Base-by-base conservation (phyloP, 371 early-diverging fungal species). In the Apophysomyces ossiformis region DNA sequence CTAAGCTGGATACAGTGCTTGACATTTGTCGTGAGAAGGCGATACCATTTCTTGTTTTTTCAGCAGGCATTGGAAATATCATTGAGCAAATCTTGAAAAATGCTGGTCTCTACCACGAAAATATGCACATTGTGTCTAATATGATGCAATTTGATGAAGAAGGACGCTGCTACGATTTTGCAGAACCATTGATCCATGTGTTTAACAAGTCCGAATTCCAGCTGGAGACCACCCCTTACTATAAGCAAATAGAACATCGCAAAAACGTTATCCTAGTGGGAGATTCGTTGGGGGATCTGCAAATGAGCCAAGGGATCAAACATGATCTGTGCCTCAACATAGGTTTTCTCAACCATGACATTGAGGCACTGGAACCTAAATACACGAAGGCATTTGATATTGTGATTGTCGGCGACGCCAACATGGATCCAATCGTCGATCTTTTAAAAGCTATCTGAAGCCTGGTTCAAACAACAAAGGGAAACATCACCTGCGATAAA, bases 161-260 rank as follows among this genome's bases (percentile, higher is more conserved):
- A 13, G 80, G 70, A 32, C 63, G 82, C 3, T 85, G 83, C 56
- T 79, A 78, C 15, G 83, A 70, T 7, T 92, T 93, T 63, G 71
- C 81, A 44, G 88, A 84, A 3, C 92, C 91, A 0, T 44, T 91
- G 54, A 90, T 92, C 57, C 92, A 93, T 74, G 82, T 88, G 1
- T 87, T 92, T 69, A 93, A 92, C 85, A 93, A 93, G 81, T 82
- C 85, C 58, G 91, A 91, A 67, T 82, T 90, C 38, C 77, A 77
- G 16, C 45, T 86, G 7, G 79, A 84, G 44, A 71, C 71, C 0
- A 79, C 83, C 0, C 72, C 82, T 21, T 85, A 86, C 61, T 67
- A 76, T 45, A 11, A 54, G 2, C 37, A 61, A 32, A 84, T 85
- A 54, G 59, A 82, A 45, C 32, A 78, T 38, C 72, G 87, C 15